Base-by-base conservation (phyloP, 2,329 filamentous ascomycete genomes). In the Drechslerella coelobrocha region DNA sequence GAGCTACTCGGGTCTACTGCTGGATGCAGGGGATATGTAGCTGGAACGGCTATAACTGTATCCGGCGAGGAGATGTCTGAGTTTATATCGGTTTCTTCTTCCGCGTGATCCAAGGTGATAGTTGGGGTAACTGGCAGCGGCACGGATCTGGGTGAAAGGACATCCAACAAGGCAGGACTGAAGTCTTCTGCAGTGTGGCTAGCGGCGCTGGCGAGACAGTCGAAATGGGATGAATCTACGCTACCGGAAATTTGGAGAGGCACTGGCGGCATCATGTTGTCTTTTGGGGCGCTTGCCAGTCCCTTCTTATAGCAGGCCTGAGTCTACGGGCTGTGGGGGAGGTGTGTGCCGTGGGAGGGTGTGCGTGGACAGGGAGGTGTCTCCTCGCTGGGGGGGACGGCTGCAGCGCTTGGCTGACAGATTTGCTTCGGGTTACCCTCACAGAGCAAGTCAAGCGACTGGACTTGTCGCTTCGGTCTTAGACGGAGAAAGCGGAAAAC, bases 261-360 rank as follows among this genome's bases (percentile, higher is more conserved):
- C 47, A 63, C 66, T 62, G 66, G 66, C 59, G 66, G 66, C 66
- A 71, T 71, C 59, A 71, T 71, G 52, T 34, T 62, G 66, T 39
- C 43, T 43, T 47, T 6, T 19, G 17, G 63, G 63, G 63, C 63
- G 63, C 63, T 61, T 61, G 63, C 51, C 45, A 41, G 63, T 50
- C 50, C 63, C 59, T 71, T 71, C 66, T 71, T 71, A 71, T 71
- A 71, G 66, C 53, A 47, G 57, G 52, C 37, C 29, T 71, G 19
- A 39, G 45, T 52, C 65, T 34, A 69, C 48, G 57, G 65, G 51
- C 54, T 50, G 63, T 51, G 43, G 41, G 31, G 37, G 21, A 37
- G 45, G 41, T 17, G 53, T 39, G 61, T 54, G n/a, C n/a, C n/a
- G n/a, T n/a, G n/a, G 27, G 52, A 34, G 34, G 43, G 66, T 63